Conservation (phyloP, 495 filamentous ascomycete genomes). For the Achaetomiella virescens region DNA sequence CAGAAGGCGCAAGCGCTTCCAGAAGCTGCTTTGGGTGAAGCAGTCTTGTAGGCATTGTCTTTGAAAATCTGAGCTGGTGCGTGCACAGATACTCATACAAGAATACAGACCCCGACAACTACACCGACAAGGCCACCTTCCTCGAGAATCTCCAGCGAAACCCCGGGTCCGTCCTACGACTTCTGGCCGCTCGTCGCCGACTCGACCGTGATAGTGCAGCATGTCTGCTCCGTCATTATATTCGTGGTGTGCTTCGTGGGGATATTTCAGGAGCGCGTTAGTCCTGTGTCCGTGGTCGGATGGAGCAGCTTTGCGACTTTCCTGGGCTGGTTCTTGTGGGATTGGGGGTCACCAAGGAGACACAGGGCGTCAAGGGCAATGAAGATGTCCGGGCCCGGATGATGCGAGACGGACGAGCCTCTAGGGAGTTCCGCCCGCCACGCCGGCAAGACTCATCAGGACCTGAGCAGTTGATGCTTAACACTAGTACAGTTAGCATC, state of each 20-base stretch:
- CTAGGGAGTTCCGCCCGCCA: slow-evolving; percentile 17
- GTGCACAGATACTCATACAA: neutral
- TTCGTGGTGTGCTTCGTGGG: slow-evolving; percentile 91
- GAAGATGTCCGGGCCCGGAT: slow-evolving; percentile 15
- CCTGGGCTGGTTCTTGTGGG: slow-evolving; percentile 85
- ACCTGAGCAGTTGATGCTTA: slow-evolving; percentile 9
- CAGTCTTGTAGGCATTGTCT: slow-evolving; percentile 63
- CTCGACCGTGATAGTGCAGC: slow-evolving; percentile 93
- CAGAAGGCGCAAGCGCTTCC: slow-evolving; percentile 69
- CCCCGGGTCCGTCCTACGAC: slow-evolving; percentile 90
- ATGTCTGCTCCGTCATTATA: slow-evolving; percentile 87
- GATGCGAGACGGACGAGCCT: slow-evolving; percentile 9
- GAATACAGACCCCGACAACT: slow-evolving; percentile 83
- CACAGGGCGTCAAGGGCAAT: slow-evolving; percentile 40
- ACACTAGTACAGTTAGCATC: slow-evolving; percentile 23
- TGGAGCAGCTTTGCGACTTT: slow-evolving; percentile 79
- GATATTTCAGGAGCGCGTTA: slow-evolving; percentile 78
- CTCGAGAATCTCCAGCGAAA: slow-evolving; percentile 95
- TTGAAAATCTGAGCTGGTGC: neutral
- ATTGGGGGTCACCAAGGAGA: slow-evolving; percentile 64
- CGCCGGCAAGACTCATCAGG: slow-evolving; percentile 22
- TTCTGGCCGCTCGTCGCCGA: slow-evolving; percentile 97
- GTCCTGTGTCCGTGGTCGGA: slow-evolving; percentile 77
- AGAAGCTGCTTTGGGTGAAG: slow-evolving; percentile 96
- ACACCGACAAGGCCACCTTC: slow-evolving; percentile 93